Evolutionary conservation across 192 early-diverging fungal genomes (phyloP), one percentile per base, ranked within the genome.

Genomic region (Coemansia sp.): DNA sequence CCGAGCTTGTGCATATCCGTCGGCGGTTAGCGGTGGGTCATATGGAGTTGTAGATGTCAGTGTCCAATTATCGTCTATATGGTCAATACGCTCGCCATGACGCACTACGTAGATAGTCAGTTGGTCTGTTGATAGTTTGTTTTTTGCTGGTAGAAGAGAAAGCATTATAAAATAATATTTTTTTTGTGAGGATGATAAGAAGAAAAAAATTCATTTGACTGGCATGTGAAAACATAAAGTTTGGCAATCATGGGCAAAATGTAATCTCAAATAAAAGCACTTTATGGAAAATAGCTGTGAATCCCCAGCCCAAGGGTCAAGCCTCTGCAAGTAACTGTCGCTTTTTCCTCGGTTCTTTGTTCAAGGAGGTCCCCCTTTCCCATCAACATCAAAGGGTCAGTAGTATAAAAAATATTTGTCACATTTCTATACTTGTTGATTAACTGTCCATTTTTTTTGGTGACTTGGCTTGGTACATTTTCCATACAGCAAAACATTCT

Each of bases 31-130:
- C 21, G 81, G 81, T 11, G 81, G 76, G 38, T 84, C 81, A 43
- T 84, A 78, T 3, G 81, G 76, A 11, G 52, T 49, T 11, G 57
- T 3, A 1, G 81, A 63, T 1, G 38, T 70, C 8, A n/a, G 16
- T 35, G n/a, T 52, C 81, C 81, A 84, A 11, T 26, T 43, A 19
- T 77, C 73, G 60, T 84, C 81, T 21, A 84, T 67, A 33, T 84
- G 81, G 65, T 84, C 81, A 9, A 75, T 69, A 21, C 81, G 76
- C 38, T 84, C 81, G 9, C 81, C 81, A 32, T 84, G 81, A 3
- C 81, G 72, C 21, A 84, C 76, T 59, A 77, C 70, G 17, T 78
- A 84, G 59, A 69, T 73, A 0, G 73, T 76, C 50, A 78, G 35
- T 26, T 64, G 58, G 60, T 69, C 74, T 10, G 60, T 14, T 9